Base-by-base conservation (phyloP, 768 basidiomycete genomes). In the Boletus huronensis region DNA sequence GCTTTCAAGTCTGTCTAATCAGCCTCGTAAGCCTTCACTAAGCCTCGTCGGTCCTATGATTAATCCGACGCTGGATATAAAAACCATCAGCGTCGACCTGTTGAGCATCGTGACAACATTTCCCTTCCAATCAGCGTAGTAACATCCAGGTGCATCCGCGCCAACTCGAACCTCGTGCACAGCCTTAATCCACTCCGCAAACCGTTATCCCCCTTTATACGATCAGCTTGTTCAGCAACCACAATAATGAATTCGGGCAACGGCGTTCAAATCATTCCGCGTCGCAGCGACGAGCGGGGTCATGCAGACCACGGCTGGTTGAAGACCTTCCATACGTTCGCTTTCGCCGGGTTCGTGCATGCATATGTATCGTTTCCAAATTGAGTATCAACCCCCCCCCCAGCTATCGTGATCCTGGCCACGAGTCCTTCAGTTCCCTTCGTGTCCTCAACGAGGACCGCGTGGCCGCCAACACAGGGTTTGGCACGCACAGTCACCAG, bases 371-470 rank as follows among this genome's bases (percentile, higher is more conserved):
- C 23, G 62, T 63, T 16, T 44, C 64, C 64, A 7, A 52, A 29
- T 19, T 50, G 7, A 57, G 16, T 13, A 29, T 6, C 25, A 10
- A 34, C 29, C 42, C 13, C 23, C 13, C 23, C 23, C 26, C 32
- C 16, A 84, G 80, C 63, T 96, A 93, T 66, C 77, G 82, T 38
- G 85, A 87, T 43, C 58, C 65, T 8, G 50, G 73, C 1, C 84
- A 84, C 58, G 75, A 82, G 42, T 71, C 75, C 2, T 95, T 83
- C 59, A 90, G 94, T 2, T 63, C 82, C 16, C 80, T 98, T 1
- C 82, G 94, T 9, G 90, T 98, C 34, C 86, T 98, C 70, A 97
- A 97, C 73, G 94, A 97, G 70, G 92, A 93, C 62, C 85, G 90
- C n/a, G 89, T 95, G 38, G 79, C 78, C 5, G 73, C 87, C 6